These are phyloP conservation scores for Lablab purpureus DNA, from an alignment of 306 rosid species.

Conservation along the genomic window DNA sequence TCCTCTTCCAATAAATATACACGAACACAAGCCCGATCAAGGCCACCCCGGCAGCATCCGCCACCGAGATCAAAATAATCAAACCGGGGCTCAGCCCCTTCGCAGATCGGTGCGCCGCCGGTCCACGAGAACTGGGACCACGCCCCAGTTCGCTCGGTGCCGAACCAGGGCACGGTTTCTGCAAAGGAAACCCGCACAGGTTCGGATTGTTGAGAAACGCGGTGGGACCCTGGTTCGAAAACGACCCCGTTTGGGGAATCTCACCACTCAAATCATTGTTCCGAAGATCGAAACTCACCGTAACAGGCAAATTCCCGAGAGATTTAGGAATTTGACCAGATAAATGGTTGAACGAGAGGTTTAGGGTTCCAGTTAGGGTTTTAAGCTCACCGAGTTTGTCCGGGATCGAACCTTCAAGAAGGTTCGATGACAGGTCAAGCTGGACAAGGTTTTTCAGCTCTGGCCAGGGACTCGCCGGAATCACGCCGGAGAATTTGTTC, in stretches of 20 bases:
- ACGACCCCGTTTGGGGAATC: conserved; percentile 93
- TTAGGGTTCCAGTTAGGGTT: conserved; percentile 83
- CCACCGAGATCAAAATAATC: conserved; percentile 78
- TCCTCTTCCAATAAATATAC: conserved; percentile 86
- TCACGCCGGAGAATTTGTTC: conserved; percentile 67
- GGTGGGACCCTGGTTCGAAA: conserved; percentile 92
- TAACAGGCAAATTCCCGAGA: conserved; percentile 76
- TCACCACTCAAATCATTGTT: conserved; percentile 83
- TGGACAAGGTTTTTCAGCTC: conserved; percentile 59
- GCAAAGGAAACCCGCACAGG: conserved; percentile 90
- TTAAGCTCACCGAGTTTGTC: conserved; percentile 63
- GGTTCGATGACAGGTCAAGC: conserved; percentile 80
- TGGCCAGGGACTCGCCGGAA: conserved; percentile 73
- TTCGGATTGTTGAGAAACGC: conserved; percentile 83
- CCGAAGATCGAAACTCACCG: conserved; percentile 83
- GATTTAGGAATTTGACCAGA: conserved; percentile 76
- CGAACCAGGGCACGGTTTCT: conserved; percentile 63
- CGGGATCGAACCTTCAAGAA: conserved; percentile 72
- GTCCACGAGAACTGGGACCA: conserved; percentile 46
- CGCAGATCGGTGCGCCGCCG: conserved; percentile 35
- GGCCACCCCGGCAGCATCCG: conserved; percentile 86
- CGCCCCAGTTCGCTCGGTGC: conserved; percentile 48
- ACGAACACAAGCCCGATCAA: conserved; percentile 73
- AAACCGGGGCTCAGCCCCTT: conserved; percentile 79
- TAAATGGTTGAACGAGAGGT: conserved; percentile 84